A percentile compares a stretch with the other conserved stretches of the same genome.
phyloP scores from a whole-genome alignment of 2,329 filamentous ascomycete genomes.

The Sporothrix protearum region DNA sequence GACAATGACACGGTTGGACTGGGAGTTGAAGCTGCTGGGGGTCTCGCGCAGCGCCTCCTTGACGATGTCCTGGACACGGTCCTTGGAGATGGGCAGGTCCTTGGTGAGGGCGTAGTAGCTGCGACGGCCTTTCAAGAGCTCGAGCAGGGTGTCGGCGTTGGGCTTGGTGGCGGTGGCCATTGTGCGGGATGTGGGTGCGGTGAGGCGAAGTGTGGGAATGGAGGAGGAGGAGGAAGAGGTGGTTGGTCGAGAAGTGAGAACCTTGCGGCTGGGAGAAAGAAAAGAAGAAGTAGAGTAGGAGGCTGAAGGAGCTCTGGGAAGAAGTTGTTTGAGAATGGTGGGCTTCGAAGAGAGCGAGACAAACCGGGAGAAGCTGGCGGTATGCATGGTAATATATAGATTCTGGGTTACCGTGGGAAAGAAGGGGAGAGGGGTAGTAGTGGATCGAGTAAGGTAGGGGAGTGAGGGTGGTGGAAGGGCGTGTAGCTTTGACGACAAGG shows the following conservation, averaged over 20 bases:
- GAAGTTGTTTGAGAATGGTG: conserved; percentile 10
- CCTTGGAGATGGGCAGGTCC: conserved; percentile 55
- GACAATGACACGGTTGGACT: conserved; percentile 73
- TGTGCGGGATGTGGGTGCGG: conserved; percentile 22
- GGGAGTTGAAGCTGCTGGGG: conserved; percentile 84
- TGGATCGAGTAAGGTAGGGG: neutral
- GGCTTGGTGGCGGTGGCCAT: conserved; percentile 41
- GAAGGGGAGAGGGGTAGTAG: neutral
- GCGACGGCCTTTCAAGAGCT: conserved; percentile 65
- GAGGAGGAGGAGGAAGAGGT: conserved; percentile 25
- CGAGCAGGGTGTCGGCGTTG: conserved; percentile 54
- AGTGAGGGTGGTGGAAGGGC: neutral
- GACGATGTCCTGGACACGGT: conserved; percentile 63
- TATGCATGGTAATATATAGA: conserved; percentile 19
- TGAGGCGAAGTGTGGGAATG: neutral
- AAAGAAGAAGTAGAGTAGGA: neutral
- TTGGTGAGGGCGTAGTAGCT: conserved; percentile 66
- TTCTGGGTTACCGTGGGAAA: neutral
- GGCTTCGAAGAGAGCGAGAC: conserved; percentile 12
- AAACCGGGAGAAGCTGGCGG: neutral
- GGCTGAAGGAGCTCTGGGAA: conserved; percentile 8
- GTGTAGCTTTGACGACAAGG: neutral
- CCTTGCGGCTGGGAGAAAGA: neutral
- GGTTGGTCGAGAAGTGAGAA: neutral
- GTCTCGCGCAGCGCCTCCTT: conserved; percentile 62